Percentiles rank a stretch among this genome's conserved stretches.
These are phyloP conservation scores for Hypoxylon sp. DNA, from an alignment of 2,329 filamentous ascomycete genomes.

Conservation along the genomic window DNA sequence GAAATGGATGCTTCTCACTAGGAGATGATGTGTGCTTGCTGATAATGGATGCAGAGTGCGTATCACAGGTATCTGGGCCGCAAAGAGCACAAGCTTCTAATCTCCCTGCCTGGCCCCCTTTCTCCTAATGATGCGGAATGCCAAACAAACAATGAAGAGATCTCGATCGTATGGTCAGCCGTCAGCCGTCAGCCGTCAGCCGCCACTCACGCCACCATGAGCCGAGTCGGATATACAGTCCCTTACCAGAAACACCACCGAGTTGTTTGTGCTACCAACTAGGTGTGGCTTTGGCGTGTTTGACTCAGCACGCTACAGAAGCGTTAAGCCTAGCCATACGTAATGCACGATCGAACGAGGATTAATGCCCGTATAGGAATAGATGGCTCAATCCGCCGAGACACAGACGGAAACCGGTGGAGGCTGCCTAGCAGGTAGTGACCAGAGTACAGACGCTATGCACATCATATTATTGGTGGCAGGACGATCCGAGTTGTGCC, in stretches of 20 bases:
- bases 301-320: neutral
- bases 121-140: neutral
- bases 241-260: neutral
- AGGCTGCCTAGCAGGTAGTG: neutral
- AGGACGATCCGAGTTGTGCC: neutral
- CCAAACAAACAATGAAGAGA: neutral
- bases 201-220: conserved; percentile 2
- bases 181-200: neutral
- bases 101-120: too few relatives aligned
- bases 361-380: neutral
- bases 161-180: neutral
- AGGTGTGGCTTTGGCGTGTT: conserved; percentile 3
- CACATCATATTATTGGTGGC: neutral
- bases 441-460: too few relatives aligned
- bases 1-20: neutral
- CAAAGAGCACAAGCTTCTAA: neutral
- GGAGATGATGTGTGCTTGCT: neutral
- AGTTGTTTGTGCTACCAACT: neutral
- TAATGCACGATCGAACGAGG: neutral
- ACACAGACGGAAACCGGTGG: neutral
- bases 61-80: neutral
- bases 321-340: neutral
- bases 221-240: neutral
- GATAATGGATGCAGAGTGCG: too few relatives aligned
- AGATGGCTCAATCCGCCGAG: neutral